Percentiles rank a stretch among this genome's conserved stretches.
Evolutionary conservation across 2,329 filamentous ascomycete species (phyloP).

Genomic region (Calonectria fujianensis): DNA sequence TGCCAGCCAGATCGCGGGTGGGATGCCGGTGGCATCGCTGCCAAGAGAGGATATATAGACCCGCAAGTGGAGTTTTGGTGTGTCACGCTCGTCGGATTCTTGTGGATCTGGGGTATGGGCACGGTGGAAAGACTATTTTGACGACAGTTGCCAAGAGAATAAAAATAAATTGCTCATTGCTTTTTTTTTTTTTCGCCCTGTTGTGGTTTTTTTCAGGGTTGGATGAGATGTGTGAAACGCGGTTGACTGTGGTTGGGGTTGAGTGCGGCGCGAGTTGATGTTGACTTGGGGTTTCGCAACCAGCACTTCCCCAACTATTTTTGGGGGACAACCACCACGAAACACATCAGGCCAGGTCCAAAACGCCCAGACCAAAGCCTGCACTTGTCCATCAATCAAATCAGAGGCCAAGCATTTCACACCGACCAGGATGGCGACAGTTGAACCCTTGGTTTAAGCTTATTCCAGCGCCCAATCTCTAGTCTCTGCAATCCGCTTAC

Average conservation of each 20-base stretch:
- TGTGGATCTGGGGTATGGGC: constrained; percentile 25
- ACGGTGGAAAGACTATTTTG: constrained; percentile 26
- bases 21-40: constrained; percentile 1
- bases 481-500: neutral
- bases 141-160: constrained; percentile 25
- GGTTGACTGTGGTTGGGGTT: neutral
- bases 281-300: constrained; percentile 1
- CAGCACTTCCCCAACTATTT: constrained; percentile 14
- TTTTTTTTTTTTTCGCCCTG: neutral
- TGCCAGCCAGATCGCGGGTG: constrained; percentile 1
- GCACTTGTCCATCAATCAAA: neutral
- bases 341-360: no score
- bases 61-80: constrained; percentile 31
- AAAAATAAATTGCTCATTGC: constrained; percentile 6
- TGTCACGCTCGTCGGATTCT: constrained; percentile 28
- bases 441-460: constrained; percentile 14
- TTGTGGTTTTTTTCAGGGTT: neutral
- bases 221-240: neutral
- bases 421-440: neutral
- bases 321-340: neutral
- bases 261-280: neutral
- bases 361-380: neutral
- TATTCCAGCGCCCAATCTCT: neutral
- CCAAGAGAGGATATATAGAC: constrained; percentile 7
- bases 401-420: neutral